phyloP scores from a whole-genome alignment of 129 eudicot species.

The Chrysanthemum makinoi region DNA sequence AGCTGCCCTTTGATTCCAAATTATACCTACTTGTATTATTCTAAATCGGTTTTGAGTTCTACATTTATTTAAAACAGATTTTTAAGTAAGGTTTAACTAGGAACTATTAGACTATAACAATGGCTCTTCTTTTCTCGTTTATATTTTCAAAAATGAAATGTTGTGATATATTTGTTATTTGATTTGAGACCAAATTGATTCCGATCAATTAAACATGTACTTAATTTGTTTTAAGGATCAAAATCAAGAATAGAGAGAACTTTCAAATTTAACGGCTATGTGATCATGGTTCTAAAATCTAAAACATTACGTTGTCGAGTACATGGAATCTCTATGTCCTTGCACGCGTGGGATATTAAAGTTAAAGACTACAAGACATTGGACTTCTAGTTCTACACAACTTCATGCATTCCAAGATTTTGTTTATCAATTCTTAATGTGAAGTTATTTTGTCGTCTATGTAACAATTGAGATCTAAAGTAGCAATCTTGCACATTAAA shows the following conservation, averaged over 20 bases:
- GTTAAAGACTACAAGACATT: constrained; percentile 17
- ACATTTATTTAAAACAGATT: too few species aligned
- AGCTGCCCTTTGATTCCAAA: too few species aligned
- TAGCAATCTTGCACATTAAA: background rate
- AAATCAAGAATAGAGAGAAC: background rate
- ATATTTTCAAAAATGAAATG: too few species aligned
- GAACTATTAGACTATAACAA: too few species aligned
- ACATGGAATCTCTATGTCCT: constrained; percentile 15
- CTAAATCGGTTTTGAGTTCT: too few species aligned
- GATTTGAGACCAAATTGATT: too few species aligned
- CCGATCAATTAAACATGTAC: too few species aligned
- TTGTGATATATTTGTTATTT: too few species aligned
- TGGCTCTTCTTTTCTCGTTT: too few species aligned
- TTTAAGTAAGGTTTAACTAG: too few species aligned
- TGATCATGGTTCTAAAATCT: background rate
- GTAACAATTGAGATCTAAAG: constrained; percentile 2
- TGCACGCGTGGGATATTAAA: constrained; percentile 22
- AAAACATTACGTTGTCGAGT: constrained; percentile 17
- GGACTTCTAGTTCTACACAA: background rate
- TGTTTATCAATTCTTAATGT: background rate
- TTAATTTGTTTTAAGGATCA: background rate
- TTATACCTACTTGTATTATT: too few species aligned
- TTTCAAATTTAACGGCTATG: constrained; percentile 20
- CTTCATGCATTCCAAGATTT: constrained; percentile 17
- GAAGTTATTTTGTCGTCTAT: background rate